Evolutionary conservation across 352 stramenopile genomes (phyloP), one percentile per base, ranked within the genome.

Genomic region (Pythium myriotylum): DNA sequence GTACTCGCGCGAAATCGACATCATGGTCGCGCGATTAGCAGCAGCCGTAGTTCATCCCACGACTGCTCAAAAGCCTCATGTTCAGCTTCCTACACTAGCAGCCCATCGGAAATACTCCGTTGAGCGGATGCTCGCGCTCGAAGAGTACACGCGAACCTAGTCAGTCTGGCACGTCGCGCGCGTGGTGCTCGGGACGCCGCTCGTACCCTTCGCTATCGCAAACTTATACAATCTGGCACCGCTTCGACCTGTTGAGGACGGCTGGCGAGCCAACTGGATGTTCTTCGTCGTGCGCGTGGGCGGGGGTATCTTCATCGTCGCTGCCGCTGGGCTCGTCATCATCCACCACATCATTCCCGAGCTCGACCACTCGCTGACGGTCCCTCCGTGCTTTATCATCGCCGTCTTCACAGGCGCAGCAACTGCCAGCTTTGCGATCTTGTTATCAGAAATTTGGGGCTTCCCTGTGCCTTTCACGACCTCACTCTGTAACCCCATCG

Each of bases 81-180:
- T n/a, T n/a, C n/a, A n/a, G n/a, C n/a, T n/a, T n/a, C n/a, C n/a
- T n/a, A n/a, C n/a, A n/a, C n/a, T n/a, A n/a, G n/a, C n/a, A n/a
- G n/a, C n/a, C n/a, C n/a, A n/a, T n/a, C n/a, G n/a, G n/a, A 63
- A 51, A 23, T 68, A 72, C 50, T 72, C 59, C 13, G 55, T 72
- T 24, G 59, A 68, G 41, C 48, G 65, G 5, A 45, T 72, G 22
- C 27, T 66, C 23, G 54, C 59, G 13, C 59, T 72, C 1, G 32
- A 72, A 22, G 59, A 72, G 32, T 68, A 63, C 45, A 52, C 59
- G 3, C 29, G 42, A 10, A 65, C 53, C 3, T 41, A 35, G 33
- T 56, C 56, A 1, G 23, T 51, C 1, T 9, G 20, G n/a, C 54
- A 48, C 43, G 42, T 62, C 27, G 19, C 27, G 2, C 4, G 4